Evolutionary conservation across 164 flowering plant genomes (phyloP).

Genomic region (Liriodendron chinense): DNA sequence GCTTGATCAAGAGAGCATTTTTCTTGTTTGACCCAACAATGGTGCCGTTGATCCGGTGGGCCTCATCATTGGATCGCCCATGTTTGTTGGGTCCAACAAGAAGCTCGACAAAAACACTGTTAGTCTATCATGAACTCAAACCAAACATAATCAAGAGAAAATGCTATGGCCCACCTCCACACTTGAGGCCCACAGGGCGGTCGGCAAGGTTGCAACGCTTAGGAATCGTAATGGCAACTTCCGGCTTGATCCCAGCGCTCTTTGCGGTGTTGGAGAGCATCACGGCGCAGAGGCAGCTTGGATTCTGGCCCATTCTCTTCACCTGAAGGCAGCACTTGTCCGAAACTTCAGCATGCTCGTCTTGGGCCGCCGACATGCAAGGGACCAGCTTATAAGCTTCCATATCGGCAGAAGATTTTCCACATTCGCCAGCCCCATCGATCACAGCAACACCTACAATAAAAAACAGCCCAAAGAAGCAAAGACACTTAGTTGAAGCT

Average conservation of each 20-base stretch:
- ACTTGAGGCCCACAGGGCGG: conserved; percentile 74
- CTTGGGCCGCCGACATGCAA: conserved; percentile 48
- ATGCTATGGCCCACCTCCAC: conserved; percentile 44
- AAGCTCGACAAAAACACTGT: neutral
- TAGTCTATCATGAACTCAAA: neutral
- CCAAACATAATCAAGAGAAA: neutral
- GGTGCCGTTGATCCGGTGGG: neutral
- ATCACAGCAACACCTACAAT: conserved; percentile 22
- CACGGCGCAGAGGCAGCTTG: conserved; percentile 69
- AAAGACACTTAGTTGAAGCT: conserved; percentile 25
- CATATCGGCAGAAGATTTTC: conserved; percentile 33
- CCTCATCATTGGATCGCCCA: neutral
- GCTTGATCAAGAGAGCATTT: neutral
- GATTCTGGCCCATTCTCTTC: conserved; percentile 55
- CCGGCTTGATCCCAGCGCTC: conserved; percentile 49
- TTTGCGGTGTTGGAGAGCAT: conserved; percentile 65
- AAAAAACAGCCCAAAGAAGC: conserved; percentile 27
- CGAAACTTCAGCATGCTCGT: conserved; percentile 32
- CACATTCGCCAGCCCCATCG: conserved; percentile 49
- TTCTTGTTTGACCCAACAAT: neutral
- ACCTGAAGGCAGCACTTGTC: conserved; percentile 37
- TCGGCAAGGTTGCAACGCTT: conserved; percentile 76
- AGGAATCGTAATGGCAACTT: conserved; percentile 63
- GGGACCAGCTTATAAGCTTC: conserved; percentile 57
- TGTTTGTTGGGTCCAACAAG: neutral